Base-by-base conservation (phyloP, 306 rosid species). In the Clitoria ternatea region DNA sequence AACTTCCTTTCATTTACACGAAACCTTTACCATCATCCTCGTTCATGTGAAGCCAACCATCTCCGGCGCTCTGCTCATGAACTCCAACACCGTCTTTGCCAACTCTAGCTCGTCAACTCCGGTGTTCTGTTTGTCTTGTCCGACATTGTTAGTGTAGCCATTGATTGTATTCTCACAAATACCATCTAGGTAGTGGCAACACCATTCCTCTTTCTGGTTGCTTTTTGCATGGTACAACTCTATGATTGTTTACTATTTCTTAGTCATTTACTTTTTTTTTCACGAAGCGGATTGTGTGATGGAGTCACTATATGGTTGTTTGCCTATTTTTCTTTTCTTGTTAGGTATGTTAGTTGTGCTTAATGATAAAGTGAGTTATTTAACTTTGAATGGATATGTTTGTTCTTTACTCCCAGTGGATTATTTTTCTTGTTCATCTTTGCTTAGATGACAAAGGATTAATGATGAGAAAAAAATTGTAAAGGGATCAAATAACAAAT, bases 321-420 rank as follows among this genome's bases (percentile, higher is more conserved):
- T 54, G 6, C 67, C 24, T 29, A 4, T 47, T 69, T 68, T 26
- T 36, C 27, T 75, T 37, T 64, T 29, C 33, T 33, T 18, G 33
- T 61, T 23, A 45, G 36, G 43, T 53, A 24, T 36, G 22, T 7
- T 27, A 42, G 18, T 30, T 14, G 48, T 27, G 9, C 60, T 39
- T 63, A 20, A 53, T 33, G 11, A 57, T 24, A 13, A 29, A 20
- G 26, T 29, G 19, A 12, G 14, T 54, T 53, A 13, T 15, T 77
- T 43, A 23, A 60, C 30, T n/a, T 66, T 44, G 59, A n/a, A n/a
- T n/a, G n/a, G 49, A n/a, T 79, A 43, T 27, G 17, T 32, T 44
- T 66, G 44, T 22, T 43, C 11, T 43, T 23, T 59, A n/a, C 18
- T 59, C 12, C 3, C 26, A 19, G 32, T 54, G 66, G 29, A 44